Conservation (phyloP, 2,329 filamentous ascomycete genomes). For the Trichoderma pleuroti region DNA sequence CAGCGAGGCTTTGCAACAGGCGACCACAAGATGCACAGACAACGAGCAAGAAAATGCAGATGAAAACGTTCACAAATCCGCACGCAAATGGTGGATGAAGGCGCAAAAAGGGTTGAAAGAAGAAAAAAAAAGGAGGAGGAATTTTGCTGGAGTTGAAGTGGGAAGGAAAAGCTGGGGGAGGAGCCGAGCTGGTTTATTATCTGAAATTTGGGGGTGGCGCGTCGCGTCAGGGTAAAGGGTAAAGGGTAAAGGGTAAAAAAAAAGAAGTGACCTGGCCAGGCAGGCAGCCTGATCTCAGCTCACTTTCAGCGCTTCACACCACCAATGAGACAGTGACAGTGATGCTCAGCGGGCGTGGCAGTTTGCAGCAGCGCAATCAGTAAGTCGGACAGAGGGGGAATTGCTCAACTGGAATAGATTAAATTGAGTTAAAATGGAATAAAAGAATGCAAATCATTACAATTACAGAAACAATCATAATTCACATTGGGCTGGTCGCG, state of each 20-base stretch:
- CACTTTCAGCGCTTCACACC: slow-evolving; percentile 9
- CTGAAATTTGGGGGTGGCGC: slow-evolving; percentile 15
- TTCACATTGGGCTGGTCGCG: background rate
- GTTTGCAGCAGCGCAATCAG: background rate
- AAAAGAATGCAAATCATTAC: background rate
- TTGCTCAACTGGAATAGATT: background rate
- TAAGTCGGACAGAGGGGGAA: background rate
- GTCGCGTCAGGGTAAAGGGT: slow-evolving; percentile 4
- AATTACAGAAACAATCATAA: background rate
- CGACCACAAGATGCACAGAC: background rate
- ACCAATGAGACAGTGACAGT: background rate
- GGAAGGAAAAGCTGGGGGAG: slow-evolving; percentile 4
- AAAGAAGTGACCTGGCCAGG: slow-evolving; percentile 17
- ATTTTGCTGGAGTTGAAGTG: background rate
- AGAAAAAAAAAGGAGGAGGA: background rate
- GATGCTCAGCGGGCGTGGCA: background rate
- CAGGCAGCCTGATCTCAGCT: background rate
- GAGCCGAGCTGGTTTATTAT: slow-evolving; percentile 8
- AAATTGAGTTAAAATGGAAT: background rate
- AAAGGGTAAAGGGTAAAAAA: slow-evolving; percentile 18
- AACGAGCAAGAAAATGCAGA: background rate
- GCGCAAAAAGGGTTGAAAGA: background rate
- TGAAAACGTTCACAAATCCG: background rate
- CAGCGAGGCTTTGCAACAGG: background rate
- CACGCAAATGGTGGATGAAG: background rate